phyloP scores from a whole-genome alignment of 306 rosid species.

The Dalbergia cultrata region DNA sequence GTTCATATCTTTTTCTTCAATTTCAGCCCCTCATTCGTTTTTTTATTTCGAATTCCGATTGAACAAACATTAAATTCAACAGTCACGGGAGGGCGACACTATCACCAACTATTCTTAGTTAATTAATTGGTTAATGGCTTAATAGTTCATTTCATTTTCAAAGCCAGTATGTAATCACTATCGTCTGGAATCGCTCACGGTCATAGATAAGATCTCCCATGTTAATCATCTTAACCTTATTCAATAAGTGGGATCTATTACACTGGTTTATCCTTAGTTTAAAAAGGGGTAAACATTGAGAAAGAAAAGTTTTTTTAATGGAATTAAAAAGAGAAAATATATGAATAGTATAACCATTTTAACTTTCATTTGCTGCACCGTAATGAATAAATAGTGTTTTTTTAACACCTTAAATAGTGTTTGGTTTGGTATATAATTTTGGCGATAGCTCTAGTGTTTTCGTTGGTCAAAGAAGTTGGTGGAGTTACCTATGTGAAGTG shows the following conservation, averaged over 20 bases:
- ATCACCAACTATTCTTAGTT: slow-evolving; percentile 2
- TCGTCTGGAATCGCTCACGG: slow-evolving; percentile 6
- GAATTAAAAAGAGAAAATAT: too few species aligned
- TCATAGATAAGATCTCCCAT: slow-evolving; percentile 33
- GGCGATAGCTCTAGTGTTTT: too few species aligned
- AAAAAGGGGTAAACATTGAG: neutral
- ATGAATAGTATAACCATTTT: slow-evolving; percentile 37
- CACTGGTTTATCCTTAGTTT: neutral
- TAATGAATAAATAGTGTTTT: slow-evolving; percentile 1
- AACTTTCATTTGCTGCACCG: slow-evolving; percentile 46
- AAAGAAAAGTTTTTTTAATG: neutral
- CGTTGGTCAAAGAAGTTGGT: too few species aligned
- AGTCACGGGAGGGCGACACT: slow-evolving; percentile 20
- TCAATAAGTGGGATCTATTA: too few species aligned
- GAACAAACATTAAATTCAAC: slow-evolving; percentile 41
- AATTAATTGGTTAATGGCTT: neutral
- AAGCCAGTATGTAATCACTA: slow-evolving; percentile 16
- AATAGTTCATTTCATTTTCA: slow-evolving; percentile 14
- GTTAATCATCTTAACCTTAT: slow-evolving; percentile 48
- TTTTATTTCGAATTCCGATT: neutral
- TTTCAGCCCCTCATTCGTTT: neutral
- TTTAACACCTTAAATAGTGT: too few species aligned
- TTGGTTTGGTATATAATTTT: too few species aligned
- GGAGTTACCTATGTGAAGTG: too few species aligned
- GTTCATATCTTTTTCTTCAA: slow-evolving; percentile 28